Percentiles rank a stretch among this genome's conserved stretches.
These are phyloP conservation scores for Entomortierella parvispora DNA, from an alignment of 192 early-diverging fungal species.

Conservation along the genomic window DNA sequence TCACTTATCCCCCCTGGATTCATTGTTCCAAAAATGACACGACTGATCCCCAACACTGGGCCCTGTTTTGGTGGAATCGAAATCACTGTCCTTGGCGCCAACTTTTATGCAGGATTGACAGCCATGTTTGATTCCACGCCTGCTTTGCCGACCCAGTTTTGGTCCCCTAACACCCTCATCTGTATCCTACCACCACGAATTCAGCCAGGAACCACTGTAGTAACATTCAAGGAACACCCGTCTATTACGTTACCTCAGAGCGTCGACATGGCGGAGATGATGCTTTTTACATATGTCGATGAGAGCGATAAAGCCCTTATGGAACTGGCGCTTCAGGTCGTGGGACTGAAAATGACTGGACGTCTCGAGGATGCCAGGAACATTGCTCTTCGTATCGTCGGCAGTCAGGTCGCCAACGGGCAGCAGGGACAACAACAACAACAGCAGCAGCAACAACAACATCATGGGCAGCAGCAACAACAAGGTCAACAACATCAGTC, in stretches of 20 bases:
- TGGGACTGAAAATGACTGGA: conserved; percentile 87
- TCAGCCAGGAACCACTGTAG: conserved; percentile 76
- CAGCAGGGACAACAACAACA: conserved; percentile 23
- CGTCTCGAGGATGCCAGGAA: conserved; percentile 79
- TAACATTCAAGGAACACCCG: conserved; percentile 65
- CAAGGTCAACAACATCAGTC: conserved; percentile 42
- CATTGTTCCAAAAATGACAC: conserved; percentile 65
- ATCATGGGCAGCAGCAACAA: conserved; percentile 9
- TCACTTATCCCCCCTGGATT: conserved; percentile 44
- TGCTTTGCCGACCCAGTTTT: conserved; percentile 79
- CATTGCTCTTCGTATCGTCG: conserved; percentile 77
- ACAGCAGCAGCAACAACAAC: conserved; percentile 16
- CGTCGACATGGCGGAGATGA: conserved; percentile 23
- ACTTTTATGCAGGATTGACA: conserved; percentile 78
- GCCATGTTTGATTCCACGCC: conserved; percentile 80
- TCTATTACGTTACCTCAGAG: conserved; percentile 38
- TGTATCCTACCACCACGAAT: conserved; percentile 85
- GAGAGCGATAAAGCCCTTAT: conserved; percentile 91
- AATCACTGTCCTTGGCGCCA: conserved; percentile 83
- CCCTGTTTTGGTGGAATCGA: conserved; percentile 89
- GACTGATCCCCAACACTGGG: conserved; percentile 85
- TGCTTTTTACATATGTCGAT: conserved; percentile 59
- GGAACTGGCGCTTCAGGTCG: conserved; percentile 89
- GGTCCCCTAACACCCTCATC: conserved; percentile 82
- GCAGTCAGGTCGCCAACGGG: conserved; percentile 46